Conservation (phyloP, 441 rosid species). For the Theobroma grandiflorum region DNA sequence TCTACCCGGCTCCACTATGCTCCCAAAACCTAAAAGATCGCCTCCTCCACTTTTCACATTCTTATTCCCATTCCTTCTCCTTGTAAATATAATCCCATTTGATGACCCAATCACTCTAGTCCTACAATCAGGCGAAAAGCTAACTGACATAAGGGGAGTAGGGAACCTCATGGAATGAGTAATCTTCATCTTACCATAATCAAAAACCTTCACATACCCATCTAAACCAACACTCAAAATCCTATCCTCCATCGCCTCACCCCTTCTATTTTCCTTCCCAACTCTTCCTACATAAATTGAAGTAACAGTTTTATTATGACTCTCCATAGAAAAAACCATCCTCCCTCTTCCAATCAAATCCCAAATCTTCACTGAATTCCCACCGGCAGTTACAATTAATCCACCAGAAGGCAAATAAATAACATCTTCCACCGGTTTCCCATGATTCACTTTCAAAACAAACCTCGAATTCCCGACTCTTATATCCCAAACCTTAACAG, state of each 20-base stretch:
- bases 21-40: constrained; percentile 48
- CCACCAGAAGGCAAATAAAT: constrained; percentile 91
- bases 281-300: constrained; percentile 70
- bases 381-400: constrained; percentile 84
- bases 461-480: constrained; percentile 62
- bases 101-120: constrained; percentile 76
- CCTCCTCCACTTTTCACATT: constrained; percentile 39
- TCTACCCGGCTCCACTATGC: constrained; percentile 48
- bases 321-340: constrained; percentile 83
- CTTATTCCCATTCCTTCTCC: constrained; percentile 71
- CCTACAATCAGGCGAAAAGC: constrained; percentile 64
- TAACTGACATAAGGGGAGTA: constrained; percentile 84
- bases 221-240: constrained; percentile 87
- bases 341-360: constrained; percentile 88
- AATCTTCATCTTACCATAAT: constrained; percentile 75
- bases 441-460: constrained; percentile 77
- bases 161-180: constrained; percentile 93
- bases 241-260: constrained; percentile 54
- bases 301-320: constrained; percentile 92
- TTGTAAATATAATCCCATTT: constrained; percentile 75
- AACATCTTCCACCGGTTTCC: constrained; percentile 85
- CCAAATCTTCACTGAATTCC: constrained; percentile 86
- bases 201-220: constrained; percentile 92
- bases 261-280: constrained; percentile 46
- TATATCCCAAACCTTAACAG: constrained; percentile 90